phyloP scores from a whole-genome alignment of 805 yeast species.

The Komagataella phaffii region DNA sequence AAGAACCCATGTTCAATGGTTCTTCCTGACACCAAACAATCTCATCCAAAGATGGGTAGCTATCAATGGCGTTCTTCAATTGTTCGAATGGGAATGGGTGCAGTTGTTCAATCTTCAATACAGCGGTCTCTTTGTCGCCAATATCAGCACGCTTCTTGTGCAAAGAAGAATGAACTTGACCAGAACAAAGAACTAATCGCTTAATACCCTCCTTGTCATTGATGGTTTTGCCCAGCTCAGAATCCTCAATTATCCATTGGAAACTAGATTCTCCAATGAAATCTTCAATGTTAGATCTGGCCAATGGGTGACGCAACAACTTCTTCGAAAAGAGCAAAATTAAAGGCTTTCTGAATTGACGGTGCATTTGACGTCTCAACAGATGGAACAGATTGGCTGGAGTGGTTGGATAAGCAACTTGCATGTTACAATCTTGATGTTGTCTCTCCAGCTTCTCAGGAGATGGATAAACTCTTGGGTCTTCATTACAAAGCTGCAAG shows the following conservation, averaged over 20 bases:
- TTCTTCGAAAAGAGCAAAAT: constrained; percentile 83
- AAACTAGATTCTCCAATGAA: constrained; percentile 87
- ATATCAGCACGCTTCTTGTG: constrained; percentile 76
- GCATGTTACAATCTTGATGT: constrained; percentile 98
- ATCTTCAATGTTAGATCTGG: constrained; percentile 72
- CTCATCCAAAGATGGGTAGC: constrained; percentile 76
- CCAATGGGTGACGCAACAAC: constrained; percentile 93
- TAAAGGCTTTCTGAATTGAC: constrained; percentile 95
- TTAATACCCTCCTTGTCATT: constrained; percentile 72
- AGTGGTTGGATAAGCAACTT: constrained; percentile 95
- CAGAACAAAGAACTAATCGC: constrained; percentile 73
- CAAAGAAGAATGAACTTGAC: constrained; percentile 91
- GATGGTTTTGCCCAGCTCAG: constrained; percentile 68
- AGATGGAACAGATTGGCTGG: constrained; percentile 95
- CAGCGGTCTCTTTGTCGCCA: constrained; percentile 73
- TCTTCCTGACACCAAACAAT: constrained; percentile 97
- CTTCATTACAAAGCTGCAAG: constrained; percentile 91
- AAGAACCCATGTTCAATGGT: constrained; percentile 94
- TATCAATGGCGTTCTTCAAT: constrained; percentile 68
- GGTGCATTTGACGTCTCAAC: constrained; percentile 97
- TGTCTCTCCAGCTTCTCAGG: constrained; percentile 85
- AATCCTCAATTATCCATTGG: constrained; percentile 94
- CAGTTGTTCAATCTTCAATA: constrained; percentile 82
- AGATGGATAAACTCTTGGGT: constrained; percentile 86
- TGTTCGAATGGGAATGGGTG: constrained; percentile 99